Percentiles rank a stretch among this genome's conserved stretches.
Evolutionary conservation across 2,329 filamentous ascomycete genomes (phyloP).

Genomic region (Akanthomyces muscarius): DNA sequence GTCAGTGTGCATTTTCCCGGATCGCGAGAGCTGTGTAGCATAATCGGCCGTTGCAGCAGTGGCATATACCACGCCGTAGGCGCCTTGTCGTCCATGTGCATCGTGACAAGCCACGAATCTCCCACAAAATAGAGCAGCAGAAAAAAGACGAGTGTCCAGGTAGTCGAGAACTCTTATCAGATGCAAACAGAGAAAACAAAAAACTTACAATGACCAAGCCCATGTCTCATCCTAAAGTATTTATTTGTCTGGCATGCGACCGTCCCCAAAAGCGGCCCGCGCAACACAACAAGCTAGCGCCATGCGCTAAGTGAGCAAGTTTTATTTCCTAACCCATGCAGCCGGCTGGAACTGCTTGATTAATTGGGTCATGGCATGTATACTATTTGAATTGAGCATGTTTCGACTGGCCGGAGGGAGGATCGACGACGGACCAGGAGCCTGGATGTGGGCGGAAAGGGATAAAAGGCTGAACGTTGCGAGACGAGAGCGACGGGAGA

Average conservation of each 20-base stretch:
- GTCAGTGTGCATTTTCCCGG: slow-evolving; percentile 31
- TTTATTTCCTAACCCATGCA: background rate
- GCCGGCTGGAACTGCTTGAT: too few species aligned
- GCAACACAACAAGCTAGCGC: background rate
- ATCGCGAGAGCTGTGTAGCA: slow-evolving; percentile 20
- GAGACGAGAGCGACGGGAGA: too few species aligned
- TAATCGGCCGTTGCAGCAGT: slow-evolving; percentile 16
- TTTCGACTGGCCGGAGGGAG: slow-evolving; percentile 4
- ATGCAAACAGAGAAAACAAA: background rate
- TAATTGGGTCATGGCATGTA: background rate
- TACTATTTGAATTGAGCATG: slow-evolving; percentile 8
- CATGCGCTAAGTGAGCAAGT: slow-evolving; percentile 13
- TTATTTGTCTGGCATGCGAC: background rate
- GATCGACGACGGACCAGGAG: background rate
- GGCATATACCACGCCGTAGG: slow-evolving; percentile 16
- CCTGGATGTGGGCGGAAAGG: too few species aligned
- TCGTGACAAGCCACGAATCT: background rate
- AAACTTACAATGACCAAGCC: background rate
- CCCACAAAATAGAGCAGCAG: background rate
- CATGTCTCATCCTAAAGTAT: slow-evolving; percentile 14
- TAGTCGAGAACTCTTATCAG: background rate
- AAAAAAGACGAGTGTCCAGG: too few species aligned
- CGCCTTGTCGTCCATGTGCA: slow-evolving; percentile 15
- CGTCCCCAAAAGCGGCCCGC: slow-evolving; percentile 4
- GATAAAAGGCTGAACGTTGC: too few species aligned